Percentiles rank a stretch among this genome's conserved stretches.
Conservation (phyloP, 2,329 filamentous ascomycete species). For the Canariomyces notabilis region DNA sequence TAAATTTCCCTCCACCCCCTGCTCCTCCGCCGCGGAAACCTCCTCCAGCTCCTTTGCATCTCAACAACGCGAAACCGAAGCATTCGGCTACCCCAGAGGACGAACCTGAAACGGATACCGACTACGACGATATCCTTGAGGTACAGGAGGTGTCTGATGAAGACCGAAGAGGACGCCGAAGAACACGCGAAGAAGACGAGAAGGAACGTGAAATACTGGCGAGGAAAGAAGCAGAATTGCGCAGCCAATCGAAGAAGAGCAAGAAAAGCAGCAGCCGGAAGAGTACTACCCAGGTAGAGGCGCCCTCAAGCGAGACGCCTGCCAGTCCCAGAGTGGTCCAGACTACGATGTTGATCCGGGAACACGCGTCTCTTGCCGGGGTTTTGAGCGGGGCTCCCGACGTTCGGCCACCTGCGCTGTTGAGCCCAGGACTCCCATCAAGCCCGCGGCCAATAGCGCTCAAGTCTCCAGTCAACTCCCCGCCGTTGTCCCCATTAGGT, state of each 20-base stretch:
- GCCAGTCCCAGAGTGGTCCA: slow-evolving; percentile 34
- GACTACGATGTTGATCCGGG: slow-evolving; percentile 29
- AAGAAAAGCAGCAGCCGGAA: slow-evolving; percentile 50
- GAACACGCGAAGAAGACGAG: slow-evolving; percentile 85
- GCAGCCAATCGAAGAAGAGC: slow-evolving; percentile 70
- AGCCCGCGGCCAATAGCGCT: slow-evolving; percentile 55
- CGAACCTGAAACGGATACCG: slow-evolving; percentile 63
- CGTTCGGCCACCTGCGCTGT: slow-evolving; percentile 35
- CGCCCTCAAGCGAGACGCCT: slow-evolving; percentile 32
- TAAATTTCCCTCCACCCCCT: slow-evolving; percentile 48
- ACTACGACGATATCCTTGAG: slow-evolving; percentile 75
- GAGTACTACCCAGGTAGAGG: slow-evolving; percentile 39
- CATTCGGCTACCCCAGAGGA: slow-evolving; percentile 43
- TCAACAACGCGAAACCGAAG: slow-evolving; percentile 45
- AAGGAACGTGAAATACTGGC: slow-evolving; percentile 66
- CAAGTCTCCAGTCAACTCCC: slow-evolving; percentile 52
- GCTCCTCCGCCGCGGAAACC: slow-evolving; percentile 68
- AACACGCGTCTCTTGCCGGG: slow-evolving; percentile 47
- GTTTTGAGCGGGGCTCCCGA: slow-evolving; percentile 39
- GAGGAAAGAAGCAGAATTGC: slow-evolving; percentile 60
- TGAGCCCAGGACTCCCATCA: slow-evolving; percentile 56
- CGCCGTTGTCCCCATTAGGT: slow-evolving; percentile 65
- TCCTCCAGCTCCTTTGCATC: slow-evolving; percentile 77
- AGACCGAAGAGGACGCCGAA: slow-evolving; percentile 66
- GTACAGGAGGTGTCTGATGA: slow-evolving; percentile 56